Base-by-base conservation (phyloP, 169 alveolate species). In the Plasmodium fragile region DNA sequence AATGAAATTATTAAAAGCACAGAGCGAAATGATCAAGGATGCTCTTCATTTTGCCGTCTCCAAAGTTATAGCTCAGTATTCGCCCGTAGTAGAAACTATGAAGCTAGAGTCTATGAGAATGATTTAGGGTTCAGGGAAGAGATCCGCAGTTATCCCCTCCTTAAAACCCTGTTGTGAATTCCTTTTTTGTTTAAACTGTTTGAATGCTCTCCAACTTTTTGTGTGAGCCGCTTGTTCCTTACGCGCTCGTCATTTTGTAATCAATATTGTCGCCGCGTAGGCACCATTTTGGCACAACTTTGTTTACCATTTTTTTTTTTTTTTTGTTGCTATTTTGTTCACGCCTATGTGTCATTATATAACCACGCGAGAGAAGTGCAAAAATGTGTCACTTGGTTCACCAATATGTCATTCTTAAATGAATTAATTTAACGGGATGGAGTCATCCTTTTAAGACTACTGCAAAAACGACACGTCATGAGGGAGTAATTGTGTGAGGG, bases 1-100 rank as follows among this genome's bases (percentile, higher is more conserved):
- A 83, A 90, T 96, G 91, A 96, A 96, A 80, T 92, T 94, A 53
- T 83, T 95, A 92, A 96, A 96, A 92, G 97, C 96, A 16, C 97
- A 96, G 70, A 95, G 95, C 70, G 97, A 96, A 90, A 96, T 96
- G 96, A 92, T 95, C 65, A 92, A 84, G 65, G 97, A 96, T 49
- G 97, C 95, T 53, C 95, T 96, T 22, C 94, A 94, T 53, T 83
- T 75, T 45, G 94, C 96, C 55, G 81, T 95, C 8, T 92, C 96
- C 55, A 95, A 70, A 16, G 93, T 96, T 59, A 94, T 96, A 81
- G 95, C 97, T 45, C 96, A 95, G 81, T 95, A 94, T 77, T 85
- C 93, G 7, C 93, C 93, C 13, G 30, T 85, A 73, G 85, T 85
- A 13, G 93, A 85, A 73, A 85, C 93, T 0, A 52, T 85, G 77